Evolutionary conservation across 2,329 filamentous ascomycete species (phyloP), one percentile per base, ranked within the genome.

Genomic region (Passalora sequoiae): DNA sequence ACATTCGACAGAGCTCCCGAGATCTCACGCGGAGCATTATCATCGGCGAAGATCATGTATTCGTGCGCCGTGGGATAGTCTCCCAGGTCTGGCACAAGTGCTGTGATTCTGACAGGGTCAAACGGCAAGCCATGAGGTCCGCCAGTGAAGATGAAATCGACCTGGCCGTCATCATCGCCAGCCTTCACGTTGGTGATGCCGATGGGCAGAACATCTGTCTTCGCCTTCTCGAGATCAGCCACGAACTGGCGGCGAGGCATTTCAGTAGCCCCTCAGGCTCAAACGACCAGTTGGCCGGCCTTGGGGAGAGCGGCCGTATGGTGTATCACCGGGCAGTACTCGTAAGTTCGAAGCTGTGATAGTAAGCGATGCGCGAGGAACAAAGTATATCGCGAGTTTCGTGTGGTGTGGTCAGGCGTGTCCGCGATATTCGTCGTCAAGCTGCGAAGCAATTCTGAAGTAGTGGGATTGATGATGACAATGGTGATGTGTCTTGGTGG

Each of bases 131-230:
- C 28, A 4, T 4, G 60, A 56, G 16, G 57, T 43, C 24, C 44
- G 28, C 35, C 42, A 36, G 41, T 47, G 53, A 74, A 85, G 4
- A 65, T 70, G 60, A 91, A 84, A 10, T 73, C 74, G 44, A 94
- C 71, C 44, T 85, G 79, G 38, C 84, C 86, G 62, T 91, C 84
- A 22, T 84, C 82, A 4, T 81, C 78, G 12, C 84, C 84, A 25
- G 70, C 68, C 24, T 67, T 66, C 17, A 94, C 66, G 24, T 71
- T 60, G 36, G 66, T 66, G 36, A 92, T 69, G 37, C 73, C 66
- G 1, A 67, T 50, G 35, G 78, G 67, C 2, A 56, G 56, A 15
- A 65, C 58, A 29, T 60, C 56, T 10, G 57, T 47, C 5, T 63
- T 66, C 6, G 65, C 70, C 31, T 66, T 64, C 20, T 61, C 68